These are phyloP conservation scores for Candida pseudoviswanathii DNA, from an alignment of 1,139 yeast species.

Conservation along the genomic window DNA sequence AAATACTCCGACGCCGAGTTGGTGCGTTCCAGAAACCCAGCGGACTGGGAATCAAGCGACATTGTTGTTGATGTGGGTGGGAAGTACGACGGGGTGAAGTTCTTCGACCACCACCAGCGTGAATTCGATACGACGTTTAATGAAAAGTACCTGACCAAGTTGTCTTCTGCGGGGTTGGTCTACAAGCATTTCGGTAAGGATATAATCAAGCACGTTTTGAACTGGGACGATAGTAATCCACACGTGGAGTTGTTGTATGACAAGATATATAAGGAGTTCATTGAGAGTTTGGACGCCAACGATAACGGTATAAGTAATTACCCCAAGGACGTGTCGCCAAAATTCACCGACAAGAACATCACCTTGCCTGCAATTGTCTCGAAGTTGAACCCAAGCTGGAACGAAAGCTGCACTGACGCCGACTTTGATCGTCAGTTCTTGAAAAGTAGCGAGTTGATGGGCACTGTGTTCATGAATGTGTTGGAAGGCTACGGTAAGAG, in stretches of 20 bases:
- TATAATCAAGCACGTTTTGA: slow-evolving; percentile 54
- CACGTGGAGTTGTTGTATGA: slow-evolving; percentile 63
- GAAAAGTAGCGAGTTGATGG: slow-evolving; percentile 81
- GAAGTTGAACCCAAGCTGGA: slow-evolving; percentile 86
- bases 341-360: slow-evolving; percentile 46
- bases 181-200: slow-evolving; percentile 92
- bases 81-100: slow-evolving; percentile 84
- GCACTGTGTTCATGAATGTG: slow-evolving; percentile 68
- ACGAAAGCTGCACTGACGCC: slow-evolving; percentile 61
- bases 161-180: slow-evolving; percentile 91
- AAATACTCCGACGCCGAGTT: slow-evolving; percentile 65
- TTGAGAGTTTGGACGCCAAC: slow-evolving; percentile 93
- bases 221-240: slow-evolving; percentile 32
- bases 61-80: slow-evolving; percentile 96
- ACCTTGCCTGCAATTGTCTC: slow-evolving; percentile 78
- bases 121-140: slow-evolving; percentile 44
- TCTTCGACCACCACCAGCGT: slow-evolving; percentile 95
- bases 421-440: slow-evolving; percentile 67
- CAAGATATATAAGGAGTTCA: slow-evolving; percentile 78
- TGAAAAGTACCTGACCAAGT: slow-evolving; percentile 57
- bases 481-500: slow-evolving; percentile 76
- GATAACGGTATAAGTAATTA: slow-evolving; percentile 90
- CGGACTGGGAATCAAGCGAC: slow-evolving; percentile 83
- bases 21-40: slow-evolving; percentile 81
- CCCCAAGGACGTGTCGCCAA: slow-evolving; percentile 48